Percentiles rank a stretch among this genome's conserved stretches.
These are phyloP conservation scores for Anisodus tanguticus DNA, from an alignment of 257 asterid species.

Conservation along the genomic window DNA sequence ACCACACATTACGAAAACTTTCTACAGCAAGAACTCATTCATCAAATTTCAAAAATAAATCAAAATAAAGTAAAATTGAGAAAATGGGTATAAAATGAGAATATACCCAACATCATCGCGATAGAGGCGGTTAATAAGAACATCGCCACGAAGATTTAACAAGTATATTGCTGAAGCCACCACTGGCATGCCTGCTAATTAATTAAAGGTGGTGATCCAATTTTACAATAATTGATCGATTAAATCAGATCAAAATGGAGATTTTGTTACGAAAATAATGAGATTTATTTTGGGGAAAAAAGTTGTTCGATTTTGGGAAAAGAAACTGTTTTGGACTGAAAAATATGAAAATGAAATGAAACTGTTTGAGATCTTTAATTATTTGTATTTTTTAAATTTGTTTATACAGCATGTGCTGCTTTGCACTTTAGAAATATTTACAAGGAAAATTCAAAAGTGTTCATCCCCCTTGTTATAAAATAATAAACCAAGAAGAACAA, in stretches of 20 bases:
- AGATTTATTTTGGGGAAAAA: background rate
- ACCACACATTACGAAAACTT: background rate
- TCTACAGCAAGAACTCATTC: background rate
- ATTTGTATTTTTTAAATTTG: background rate
- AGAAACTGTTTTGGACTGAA: background rate
- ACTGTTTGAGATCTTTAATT: conserved; percentile 10
- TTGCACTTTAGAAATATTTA: background rate
- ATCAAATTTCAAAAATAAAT: background rate
- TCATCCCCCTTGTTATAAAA: too few relatives aligned
- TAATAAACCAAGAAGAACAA: too few relatives aligned
- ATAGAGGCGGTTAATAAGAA: conserved; percentile 95
- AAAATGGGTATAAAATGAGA: background rate
- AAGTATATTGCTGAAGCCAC: conserved; percentile 98
- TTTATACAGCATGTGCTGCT: background rate
- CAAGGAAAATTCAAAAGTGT: background rate
- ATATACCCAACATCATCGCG: conserved; percentile 96
- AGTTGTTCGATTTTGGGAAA: background rate
- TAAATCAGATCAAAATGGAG: conserved; percentile 4
- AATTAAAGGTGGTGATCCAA: background rate
- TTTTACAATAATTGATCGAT: background rate
- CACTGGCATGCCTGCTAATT: conserved; percentile 73
- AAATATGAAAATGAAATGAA: background rate
- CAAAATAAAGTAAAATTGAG: background rate
- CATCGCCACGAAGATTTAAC: conserved; percentile 97
- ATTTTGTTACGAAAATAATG: background rate